Percentiles rank a stretch among this genome's conserved stretches.
These are phyloP conservation scores for Xanthoparmelia taractica DNA, from an alignment of 495 filamentous ascomycete genomes.

Conservation along the genomic window DNA sequence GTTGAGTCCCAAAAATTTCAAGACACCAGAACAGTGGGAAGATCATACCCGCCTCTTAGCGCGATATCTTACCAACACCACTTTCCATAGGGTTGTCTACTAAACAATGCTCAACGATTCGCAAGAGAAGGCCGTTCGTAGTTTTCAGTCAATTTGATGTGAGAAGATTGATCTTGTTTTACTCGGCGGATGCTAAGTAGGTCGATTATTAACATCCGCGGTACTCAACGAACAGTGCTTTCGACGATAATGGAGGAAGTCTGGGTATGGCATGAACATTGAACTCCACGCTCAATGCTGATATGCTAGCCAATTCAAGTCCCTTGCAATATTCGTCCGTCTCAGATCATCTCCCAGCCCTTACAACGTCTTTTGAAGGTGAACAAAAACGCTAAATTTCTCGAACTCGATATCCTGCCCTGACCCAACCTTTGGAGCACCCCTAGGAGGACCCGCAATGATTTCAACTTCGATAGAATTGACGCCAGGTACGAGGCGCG, in stretches of 20 bases:
- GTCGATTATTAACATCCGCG: background rate
- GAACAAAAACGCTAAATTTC: conserved; percentile 55
- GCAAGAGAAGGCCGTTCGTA: background rate
- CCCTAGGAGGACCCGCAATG: conserved; percentile 53
- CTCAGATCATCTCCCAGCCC: background rate
- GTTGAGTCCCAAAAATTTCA: conserved; percentile 8
- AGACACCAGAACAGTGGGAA: conserved; percentile 1
- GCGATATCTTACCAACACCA: conserved; percentile 1
- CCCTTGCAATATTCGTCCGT: background rate
- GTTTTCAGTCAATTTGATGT: background rate
- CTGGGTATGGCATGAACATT: background rate
- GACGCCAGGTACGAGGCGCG: conserved; percentile 50
- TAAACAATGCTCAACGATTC: no score
- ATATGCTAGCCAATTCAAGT: background rate
- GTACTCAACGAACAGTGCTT: background rate
- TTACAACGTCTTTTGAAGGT: conserved; percentile 34
- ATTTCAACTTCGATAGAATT: conserved; percentile 60
- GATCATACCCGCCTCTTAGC: conserved; percentile 17
- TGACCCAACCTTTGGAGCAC: conserved; percentile 42
- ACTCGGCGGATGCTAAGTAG: background rate
- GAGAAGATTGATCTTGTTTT: background rate
- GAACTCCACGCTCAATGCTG: conserved; percentile 3
- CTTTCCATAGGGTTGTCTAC: background rate
- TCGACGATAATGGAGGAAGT: background rate
- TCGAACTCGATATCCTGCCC: conserved; percentile 61